Evolutionary conservation across 2,329 filamentous ascomycete genomes (phyloP), one percentile per base, ranked within the genome.

Genomic region (Tolypocladium ovalisporum): DNA sequence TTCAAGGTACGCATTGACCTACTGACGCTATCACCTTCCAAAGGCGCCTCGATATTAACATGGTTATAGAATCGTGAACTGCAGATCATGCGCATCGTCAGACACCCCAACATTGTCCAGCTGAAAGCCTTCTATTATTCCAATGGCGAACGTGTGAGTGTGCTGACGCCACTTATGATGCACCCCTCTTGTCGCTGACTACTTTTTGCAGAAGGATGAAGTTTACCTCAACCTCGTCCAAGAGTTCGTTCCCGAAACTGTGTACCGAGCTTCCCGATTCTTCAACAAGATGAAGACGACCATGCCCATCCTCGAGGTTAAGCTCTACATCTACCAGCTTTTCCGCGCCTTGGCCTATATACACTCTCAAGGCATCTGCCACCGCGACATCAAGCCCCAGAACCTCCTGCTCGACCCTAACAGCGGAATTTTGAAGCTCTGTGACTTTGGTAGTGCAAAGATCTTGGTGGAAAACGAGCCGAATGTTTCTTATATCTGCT

Each of bases 261-360:
- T 99, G 55, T 99, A 99, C 75, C 87, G 94, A 69, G 94, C 94
- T 49, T 97, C 94, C 62, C 87, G 94, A 68, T 97, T 97, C 78
- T 99, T 99, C 83, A 97, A 95, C 82, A 99, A 99, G 80, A 88
- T 97, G 87, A 99, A 97, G 85, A 96, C 92, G 8, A 97, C 93
- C 56, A 99, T 99, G 94, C 94, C 94, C 19, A 96, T 93, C 67
- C 84, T 99, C 66, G 94, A 99, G 75, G 91, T 97, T 71, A 99
- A 99, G 81, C 87, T 99, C 62, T 99, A 97, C 81, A 99, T 93
- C 72, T 99, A 99, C 78, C 94, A 99, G 79, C 88, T 99, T 57
- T 99, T 99, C 84, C 88, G 94, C 66, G 96, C 94, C 39, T 82
- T 99, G 66, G 94, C 94, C 69, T 99, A 99, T 77, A 99, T 99